Percentiles rank a stretch among this genome's conserved stretches.
These are phyloP conservation scores for Cymbomonas tetramitiformis DNA, from an alignment of 139 green algal genomes.

Conservation along the genomic window DNA sequence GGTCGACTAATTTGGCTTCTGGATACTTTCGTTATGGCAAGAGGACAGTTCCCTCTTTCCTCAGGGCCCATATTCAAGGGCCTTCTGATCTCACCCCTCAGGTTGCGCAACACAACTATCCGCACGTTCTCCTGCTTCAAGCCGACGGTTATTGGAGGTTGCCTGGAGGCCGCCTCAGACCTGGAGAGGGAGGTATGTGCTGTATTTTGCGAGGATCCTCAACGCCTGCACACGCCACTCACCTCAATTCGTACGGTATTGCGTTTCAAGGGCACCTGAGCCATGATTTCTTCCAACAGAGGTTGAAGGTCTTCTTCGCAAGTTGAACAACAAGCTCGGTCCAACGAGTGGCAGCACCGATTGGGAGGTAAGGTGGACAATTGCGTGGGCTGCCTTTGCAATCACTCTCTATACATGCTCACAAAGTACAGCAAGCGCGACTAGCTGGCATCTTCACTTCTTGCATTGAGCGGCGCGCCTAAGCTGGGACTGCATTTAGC, in stretches of 20 bases:
- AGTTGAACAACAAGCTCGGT: slow-evolving; percentile 59
- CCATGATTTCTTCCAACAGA: slow-evolving; percentile 39
- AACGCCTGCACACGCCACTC: not conserved
- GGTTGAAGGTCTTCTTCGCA: slow-evolving; percentile 58
- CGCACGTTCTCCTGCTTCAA: slow-evolving; percentile 81
- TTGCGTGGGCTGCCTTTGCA: not conserved
- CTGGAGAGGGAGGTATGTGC: slow-evolving; percentile 75
- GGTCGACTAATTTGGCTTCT: too few relatives aligned
- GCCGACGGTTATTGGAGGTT: slow-evolving; percentile 47
- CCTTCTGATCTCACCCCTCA: too few relatives aligned
- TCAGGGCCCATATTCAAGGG: too few relatives aligned
- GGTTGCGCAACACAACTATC: slow-evolving; percentile 69
- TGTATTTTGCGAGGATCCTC: not conserved
- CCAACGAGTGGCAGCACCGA: slow-evolving; percentile 33
- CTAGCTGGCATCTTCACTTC: too few relatives aligned
- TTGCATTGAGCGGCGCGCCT: too few relatives aligned
- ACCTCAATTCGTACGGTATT: not conserved
- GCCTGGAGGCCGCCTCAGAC: slow-evolving; percentile 63
- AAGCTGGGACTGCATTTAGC: too few relatives aligned
- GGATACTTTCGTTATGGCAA: too few relatives aligned
- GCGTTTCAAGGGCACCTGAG: not conserved
- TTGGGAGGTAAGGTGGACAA: slow-evolving; percentile 33
- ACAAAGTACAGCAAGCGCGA: too few relatives aligned
- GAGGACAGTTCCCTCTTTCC: too few relatives aligned
- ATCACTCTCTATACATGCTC: too few relatives aligned